These are phyloP conservation scores for Cercospora brassicicola DNA, from an alignment of 2,329 filamentous ascomycete species.

Conservation along the genomic window DNA sequence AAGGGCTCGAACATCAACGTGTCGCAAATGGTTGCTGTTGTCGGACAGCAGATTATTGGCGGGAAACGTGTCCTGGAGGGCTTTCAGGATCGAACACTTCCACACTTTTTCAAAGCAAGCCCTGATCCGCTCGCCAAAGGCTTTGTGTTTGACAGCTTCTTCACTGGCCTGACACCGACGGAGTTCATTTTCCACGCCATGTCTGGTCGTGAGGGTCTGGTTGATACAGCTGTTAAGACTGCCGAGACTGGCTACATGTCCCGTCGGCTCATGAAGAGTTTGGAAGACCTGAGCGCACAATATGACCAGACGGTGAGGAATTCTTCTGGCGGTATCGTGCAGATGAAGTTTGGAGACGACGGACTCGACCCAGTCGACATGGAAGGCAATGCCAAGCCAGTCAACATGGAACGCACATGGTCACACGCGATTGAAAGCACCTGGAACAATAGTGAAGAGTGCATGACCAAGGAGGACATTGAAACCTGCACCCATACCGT, in stretches of 20 bases:
- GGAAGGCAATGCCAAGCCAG: slow-evolving; percentile 89
- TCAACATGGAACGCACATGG: slow-evolving; percentile 89
- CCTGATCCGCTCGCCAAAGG: slow-evolving; percentile 92
- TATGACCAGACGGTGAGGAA: slow-evolving; percentile 96
- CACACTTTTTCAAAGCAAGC: slow-evolving; percentile 92
- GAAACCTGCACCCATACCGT: slow-evolving; percentile 65
- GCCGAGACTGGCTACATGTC: slow-evolving; percentile 99
- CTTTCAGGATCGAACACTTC: slow-evolving; percentile 91
- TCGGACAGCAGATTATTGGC: slow-evolving; percentile 97
- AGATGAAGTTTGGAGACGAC: slow-evolving; percentile 97
- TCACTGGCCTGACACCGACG: slow-evolving; percentile 81
- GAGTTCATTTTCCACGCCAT: slow-evolving; percentile 99
- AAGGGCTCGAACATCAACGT: slow-evolving; percentile 98
- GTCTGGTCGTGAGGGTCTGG: slow-evolving; percentile 94
- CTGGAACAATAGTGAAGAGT: slow-evolving; percentile 72
- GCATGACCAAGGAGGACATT: slow-evolving; percentile 74
- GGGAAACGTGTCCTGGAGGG: slow-evolving; percentile 90
- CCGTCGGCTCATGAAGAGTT: slow-evolving; percentile 91
- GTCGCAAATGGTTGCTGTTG: slow-evolving; percentile 95
- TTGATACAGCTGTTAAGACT: slow-evolving; percentile 98
- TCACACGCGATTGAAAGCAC: slow-evolving; percentile 75
- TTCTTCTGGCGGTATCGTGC: slow-evolving; percentile 82
- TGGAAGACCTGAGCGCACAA: slow-evolving; percentile 89
- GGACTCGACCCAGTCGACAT: slow-evolving; percentile 95
- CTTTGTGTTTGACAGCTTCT: slow-evolving; percentile 97